Evolutionary conservation across 164 flowering plant species (phyloP).

Genomic region (Sextonia rubra): DNA sequence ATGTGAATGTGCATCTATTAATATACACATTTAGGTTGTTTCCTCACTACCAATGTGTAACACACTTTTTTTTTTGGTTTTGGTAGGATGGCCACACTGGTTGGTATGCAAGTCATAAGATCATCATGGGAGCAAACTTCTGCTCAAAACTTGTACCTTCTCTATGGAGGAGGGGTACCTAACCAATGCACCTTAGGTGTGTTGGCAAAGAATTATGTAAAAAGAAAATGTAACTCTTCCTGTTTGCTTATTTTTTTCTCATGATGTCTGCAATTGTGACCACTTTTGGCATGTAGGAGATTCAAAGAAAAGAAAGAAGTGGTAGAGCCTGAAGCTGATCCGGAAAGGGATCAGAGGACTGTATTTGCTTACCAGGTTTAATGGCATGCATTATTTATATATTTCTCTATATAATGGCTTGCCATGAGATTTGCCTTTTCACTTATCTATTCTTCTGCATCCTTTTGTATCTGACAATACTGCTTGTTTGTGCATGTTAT

Average conservation of each 20-base stretch:
- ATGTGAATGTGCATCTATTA: too few relatives aligned
- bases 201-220: too few relatives aligned
- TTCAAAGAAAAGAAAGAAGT: constrained; percentile 74
- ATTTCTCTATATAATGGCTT: background rate
- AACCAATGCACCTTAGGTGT: too few relatives aligned
- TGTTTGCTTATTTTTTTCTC: background rate
- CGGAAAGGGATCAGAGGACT: constrained; percentile 97
- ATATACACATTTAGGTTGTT: too few relatives aligned
- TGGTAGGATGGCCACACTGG: too few relatives aligned
- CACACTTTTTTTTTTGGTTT: too few relatives aligned
- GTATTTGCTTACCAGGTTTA: constrained; percentile 97
- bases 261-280: background rate
- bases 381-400: constrained; percentile 5
- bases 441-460: background rate
- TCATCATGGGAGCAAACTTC: too few relatives aligned
- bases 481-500: constrained; percentile 5
- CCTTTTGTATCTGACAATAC: background rate
- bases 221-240: too few relatives aligned
- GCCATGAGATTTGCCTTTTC: background rate
- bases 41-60: too few relatives aligned
- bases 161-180: too few relatives aligned
- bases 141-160: too few relatives aligned
- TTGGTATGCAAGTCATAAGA: too few relatives aligned
- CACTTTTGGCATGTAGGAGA: constrained; percentile 34
- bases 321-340: constrained; percentile 92